Evolutionary conservation across 2,329 filamentous ascomycete genomes (phyloP), one percentile per base, ranked within the genome.

Genomic region (Myriosclerotinia duriaeana): DNA sequence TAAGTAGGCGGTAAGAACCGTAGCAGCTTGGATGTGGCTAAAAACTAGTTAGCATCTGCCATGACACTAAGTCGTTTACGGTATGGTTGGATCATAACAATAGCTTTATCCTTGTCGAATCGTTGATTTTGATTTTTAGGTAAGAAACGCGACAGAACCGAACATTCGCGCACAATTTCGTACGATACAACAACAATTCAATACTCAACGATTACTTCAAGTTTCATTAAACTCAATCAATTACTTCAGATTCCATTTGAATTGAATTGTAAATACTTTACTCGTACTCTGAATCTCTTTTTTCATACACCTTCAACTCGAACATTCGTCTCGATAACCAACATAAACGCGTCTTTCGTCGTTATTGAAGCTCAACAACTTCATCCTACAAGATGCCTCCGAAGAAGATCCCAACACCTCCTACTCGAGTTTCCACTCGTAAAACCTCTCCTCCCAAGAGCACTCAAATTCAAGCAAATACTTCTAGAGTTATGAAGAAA

Each of bases 351-450:
- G 44, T 50, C 58, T 61, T 20, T 38, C 34, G 58, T 61, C 44
- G 26, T 50, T 14, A 53, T 53, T 15, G 22, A 40, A 54, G 60
- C 36, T 63, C 38, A 12, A 34, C 30, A 30, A 53, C 34, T 42
- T 42, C 36, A n/a, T 42, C 5, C 34, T 20, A 40, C 48, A 63
- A 54, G 48, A 63, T 63, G 60, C 48, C 60, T 42, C 60, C 60
- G 20, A 63, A 63, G 60, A 53, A 60, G 22, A 40, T 48, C 17
- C 42, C 36, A 30, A 22, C 64, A 5, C 48, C 64, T 61, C 48
- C 64, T 22, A 66, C 55, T 61, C 64, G 64, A 61, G 55, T 54
- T 26, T 66, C 64, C 26, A 42, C 55, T 61, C 55, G 64, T 17
- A 53, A 53, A 53, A 36, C 15, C 40, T 50, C 54, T 38, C 44